Evolutionary conservation across 495 filamentous ascomycete genomes (phyloP), one percentile per base, ranked within the genome.

Genomic region (Tuber umbilicatum): DNA sequence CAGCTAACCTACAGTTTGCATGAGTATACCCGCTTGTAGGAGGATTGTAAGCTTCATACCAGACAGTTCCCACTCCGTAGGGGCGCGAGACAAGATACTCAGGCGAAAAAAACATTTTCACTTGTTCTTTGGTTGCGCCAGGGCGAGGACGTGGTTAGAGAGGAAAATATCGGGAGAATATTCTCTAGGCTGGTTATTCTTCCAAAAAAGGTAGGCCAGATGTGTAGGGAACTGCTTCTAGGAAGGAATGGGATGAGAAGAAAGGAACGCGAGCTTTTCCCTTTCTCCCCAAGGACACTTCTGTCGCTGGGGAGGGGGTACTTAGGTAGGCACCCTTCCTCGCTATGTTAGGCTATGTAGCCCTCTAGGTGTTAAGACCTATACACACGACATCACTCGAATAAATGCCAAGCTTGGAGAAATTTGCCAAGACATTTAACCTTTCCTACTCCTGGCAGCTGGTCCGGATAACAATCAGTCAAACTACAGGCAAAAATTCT

Each of bases 51-150:
- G 37, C 19, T 50, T 82, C 89, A 83, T 86, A 97, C 94, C 95
- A 99, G 70, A 99, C 90, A 2, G 94, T 97, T 5, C 94, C 93
- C 73, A 99, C 93, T 41, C 95, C 95, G 86, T 97, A 90, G 81
- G 93, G 90, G 64, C 90, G 90, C 68, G 89, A 93, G 7, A 92
- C 97, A 72, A 99, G 89, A 75, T 98, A 72, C 71, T 84, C 84
- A 78, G 84, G 81, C 69, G 83, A 83, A 77, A 81, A 80, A 68
- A 84, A 81, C 81, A 82, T 81, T 79, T 55, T 21, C n/a, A 83
- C 37, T 37, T 77, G 55, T 43, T 74, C 55, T 45, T 39, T 4
- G 35, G 31, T 2, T 19, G 69, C n/a, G 4, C 17, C n/a, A 5
- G 27, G 40, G 31, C 40, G 41, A 75, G 17, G 23, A 69, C 47